phyloP scores from a whole-genome alignment of 257 asterid species.

The Cynanchum wilfordii region DNA sequence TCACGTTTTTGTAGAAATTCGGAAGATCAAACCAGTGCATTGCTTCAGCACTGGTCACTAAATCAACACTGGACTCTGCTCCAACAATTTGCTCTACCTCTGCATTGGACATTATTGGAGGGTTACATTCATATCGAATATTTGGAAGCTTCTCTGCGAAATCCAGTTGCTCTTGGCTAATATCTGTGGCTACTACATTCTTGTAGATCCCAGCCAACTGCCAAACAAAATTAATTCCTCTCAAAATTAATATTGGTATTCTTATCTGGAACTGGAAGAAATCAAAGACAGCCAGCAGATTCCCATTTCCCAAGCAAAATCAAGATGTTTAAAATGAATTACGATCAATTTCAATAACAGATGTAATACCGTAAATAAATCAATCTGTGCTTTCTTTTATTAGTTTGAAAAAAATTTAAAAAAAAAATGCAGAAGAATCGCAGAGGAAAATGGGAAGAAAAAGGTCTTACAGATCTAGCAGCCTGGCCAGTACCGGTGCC shows the following conservation, averaged over 20 bases:
- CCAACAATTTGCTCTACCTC: constrained; percentile 45
- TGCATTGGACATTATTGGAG: constrained; percentile 49
- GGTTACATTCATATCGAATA: constrained; percentile 48
- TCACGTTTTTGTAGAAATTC: constrained; percentile 53
- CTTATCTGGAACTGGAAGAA: too few relatives aligned
- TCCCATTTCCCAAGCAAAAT: background rate
- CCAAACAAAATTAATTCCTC: background rate
- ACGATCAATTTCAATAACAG: too few relatives aligned
- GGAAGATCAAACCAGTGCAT: constrained; percentile 82
- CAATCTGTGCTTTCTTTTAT: background rate
- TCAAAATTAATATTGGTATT: too few relatives aligned
- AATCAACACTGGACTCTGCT: constrained; percentile 39
- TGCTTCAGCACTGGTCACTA: constrained; percentile 61
- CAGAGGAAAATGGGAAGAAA: background rate
- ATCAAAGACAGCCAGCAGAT: background rate
- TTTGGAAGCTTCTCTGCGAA: constrained; percentile 52
- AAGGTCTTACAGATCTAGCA: constrained; percentile 40
- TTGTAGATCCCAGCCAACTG: constrained; percentile 61
- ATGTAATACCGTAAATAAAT: background rate
- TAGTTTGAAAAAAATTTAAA: background rate
- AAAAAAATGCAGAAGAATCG: background rate
- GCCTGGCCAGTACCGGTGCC: constrained; percentile 86
- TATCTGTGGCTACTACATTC: constrained; percentile 63
- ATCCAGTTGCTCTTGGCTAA: constrained; percentile 62
- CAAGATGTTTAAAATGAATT: background rate